Evolutionary conservation across 2,329 filamentous ascomycete species (phyloP).

Genomic region (Aspergillus sergii): DNA sequence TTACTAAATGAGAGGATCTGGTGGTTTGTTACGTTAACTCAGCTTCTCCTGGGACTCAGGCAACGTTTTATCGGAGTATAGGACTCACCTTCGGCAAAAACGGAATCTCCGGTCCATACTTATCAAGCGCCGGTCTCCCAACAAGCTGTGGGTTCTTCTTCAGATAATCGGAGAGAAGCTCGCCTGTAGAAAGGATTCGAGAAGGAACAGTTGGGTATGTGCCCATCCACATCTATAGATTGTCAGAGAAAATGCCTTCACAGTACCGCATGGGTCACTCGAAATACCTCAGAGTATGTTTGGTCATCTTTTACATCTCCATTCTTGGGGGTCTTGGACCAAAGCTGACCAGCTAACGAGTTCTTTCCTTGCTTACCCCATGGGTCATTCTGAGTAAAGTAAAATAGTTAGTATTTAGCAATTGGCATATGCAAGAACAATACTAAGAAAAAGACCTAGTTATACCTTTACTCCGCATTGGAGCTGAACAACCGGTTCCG

Average conservation of each 20-base stretch:
- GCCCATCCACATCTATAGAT: conserved; percentile 68
- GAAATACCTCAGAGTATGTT: conserved; percentile 61
- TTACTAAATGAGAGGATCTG: conserved; percentile 73
- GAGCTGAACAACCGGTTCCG: conserved; percentile 56
- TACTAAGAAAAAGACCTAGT: neutral
- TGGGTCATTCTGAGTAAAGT: conserved; percentile 56
- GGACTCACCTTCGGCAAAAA: conserved; percentile 67
- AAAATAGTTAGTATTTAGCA: neutral
- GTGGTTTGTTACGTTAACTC: neutral
- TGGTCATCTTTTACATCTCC: conserved; percentile 66
- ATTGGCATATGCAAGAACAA: neutral
- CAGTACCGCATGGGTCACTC: neutral
- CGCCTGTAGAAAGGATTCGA: conserved; percentile 62
- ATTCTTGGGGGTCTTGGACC: conserved; percentile 64
- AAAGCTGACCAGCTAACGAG: conserved; percentile 67
- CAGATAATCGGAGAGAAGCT: conserved; percentile 66
- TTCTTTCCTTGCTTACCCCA: conserved; percentile 71
- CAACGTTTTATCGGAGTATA: neutral
- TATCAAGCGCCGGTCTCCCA: conserved; percentile 62
- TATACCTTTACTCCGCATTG: conserved; percentile 56
- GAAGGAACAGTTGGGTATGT: conserved; percentile 74
- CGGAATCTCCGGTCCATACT: conserved; percentile 67
- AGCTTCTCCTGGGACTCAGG: neutral
- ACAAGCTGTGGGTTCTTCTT: conserved; percentile 66
- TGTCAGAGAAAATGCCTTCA: neutral